Conservation (phyloP, 352 stramenopile species). For the Phytophthora citrophthora region DNA sequence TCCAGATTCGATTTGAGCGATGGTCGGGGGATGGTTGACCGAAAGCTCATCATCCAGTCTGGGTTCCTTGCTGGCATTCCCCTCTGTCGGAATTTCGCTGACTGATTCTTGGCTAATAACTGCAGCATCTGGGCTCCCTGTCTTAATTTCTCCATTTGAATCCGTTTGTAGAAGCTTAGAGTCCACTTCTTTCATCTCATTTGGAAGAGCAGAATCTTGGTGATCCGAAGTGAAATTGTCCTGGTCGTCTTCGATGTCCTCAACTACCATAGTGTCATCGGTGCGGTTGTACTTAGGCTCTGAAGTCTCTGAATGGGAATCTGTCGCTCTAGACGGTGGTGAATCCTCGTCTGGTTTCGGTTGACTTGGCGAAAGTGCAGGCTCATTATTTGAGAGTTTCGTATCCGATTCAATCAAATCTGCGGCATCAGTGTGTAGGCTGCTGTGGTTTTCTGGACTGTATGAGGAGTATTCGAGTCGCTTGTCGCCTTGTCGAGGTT, state of each 20-base stretch:
- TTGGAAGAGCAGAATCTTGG: not conserved
- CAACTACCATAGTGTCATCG: slow-evolving; percentile 26
- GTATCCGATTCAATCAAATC: not conserved
- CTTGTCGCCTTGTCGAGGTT: slow-evolving; percentile 33
- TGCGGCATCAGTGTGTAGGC: not conserved
- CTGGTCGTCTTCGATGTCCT: slow-evolving; percentile 35
- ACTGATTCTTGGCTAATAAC: not conserved
- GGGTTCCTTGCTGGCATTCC: not conserved
- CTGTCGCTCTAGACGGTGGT: too few species aligned
- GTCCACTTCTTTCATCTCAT: not conserved
- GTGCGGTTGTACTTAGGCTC: not conserved
- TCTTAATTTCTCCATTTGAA: not conserved
- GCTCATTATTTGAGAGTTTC: not conserved
- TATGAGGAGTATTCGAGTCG: slow-evolving; percentile 14
- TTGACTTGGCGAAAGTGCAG: not conserved
- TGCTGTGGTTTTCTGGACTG: slow-evolving; percentile 1
- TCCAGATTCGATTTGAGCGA: too few species aligned
- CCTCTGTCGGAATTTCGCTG: not conserved
- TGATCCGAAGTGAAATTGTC: not conserved
- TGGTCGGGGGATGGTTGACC: too few species aligned
- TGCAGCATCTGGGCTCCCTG: not conserved
- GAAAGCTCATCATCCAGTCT: too few species aligned
- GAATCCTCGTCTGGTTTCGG: slow-evolving; percentile 3
- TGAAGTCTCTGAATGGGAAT: not conserved
- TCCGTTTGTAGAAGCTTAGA: not conserved